Evolutionary conservation across 768 basidiomycete species (phyloP).

Genomic region (Hirschioporus abietinus): DNA sequence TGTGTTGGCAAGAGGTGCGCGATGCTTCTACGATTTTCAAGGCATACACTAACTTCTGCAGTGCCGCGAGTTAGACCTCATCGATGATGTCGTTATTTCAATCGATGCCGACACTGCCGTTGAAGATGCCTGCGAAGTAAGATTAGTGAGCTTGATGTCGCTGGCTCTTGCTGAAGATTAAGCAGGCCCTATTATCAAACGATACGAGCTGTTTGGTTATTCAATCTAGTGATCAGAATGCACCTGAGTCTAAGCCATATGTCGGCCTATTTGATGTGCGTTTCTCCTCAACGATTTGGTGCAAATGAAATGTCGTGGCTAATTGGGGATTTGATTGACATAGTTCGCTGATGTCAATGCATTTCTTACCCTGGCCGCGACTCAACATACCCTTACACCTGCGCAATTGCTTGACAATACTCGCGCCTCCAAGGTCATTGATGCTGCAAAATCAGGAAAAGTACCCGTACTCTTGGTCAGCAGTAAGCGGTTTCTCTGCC

Average conservation of each 20-base stretch:
- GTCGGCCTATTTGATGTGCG: conserved; percentile 75
- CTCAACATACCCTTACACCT: conserved; percentile 58
- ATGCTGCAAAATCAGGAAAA: conserved; percentile 66
- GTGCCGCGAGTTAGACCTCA: conserved; percentile 45
- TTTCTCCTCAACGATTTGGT: not conserved
- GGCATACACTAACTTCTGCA: not conserved
- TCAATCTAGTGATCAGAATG: conserved; percentile 17
- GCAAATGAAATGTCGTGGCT: not conserved
- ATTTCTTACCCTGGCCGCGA: conserved; percentile 80
- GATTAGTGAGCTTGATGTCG: conserved; percentile 16
- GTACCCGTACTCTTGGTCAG: conserved; percentile 75
- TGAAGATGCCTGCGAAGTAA: conserved; percentile 78
- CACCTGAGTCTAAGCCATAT: conserved; percentile 24
- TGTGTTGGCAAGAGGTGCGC: conserved; percentile 53
- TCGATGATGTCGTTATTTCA: conserved; percentile 60
- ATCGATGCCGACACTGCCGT: conserved; percentile 70
- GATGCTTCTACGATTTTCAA: not conserved
- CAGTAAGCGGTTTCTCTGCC: conserved; percentile 42
- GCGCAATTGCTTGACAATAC: conserved; percentile 57
- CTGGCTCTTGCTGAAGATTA: not conserved
- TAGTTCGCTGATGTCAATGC: conserved; percentile 86
- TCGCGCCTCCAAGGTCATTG: conserved; percentile 62
- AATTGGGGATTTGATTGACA: not conserved
- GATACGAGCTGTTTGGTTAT: conserved; percentile 64
- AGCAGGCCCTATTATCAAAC: conserved; percentile 56